These are phyloP conservation scores for Verticillium alfalfae DNA, from an alignment of 2,329 filamentous ascomycete species.

Conservation along the genomic window DNA sequence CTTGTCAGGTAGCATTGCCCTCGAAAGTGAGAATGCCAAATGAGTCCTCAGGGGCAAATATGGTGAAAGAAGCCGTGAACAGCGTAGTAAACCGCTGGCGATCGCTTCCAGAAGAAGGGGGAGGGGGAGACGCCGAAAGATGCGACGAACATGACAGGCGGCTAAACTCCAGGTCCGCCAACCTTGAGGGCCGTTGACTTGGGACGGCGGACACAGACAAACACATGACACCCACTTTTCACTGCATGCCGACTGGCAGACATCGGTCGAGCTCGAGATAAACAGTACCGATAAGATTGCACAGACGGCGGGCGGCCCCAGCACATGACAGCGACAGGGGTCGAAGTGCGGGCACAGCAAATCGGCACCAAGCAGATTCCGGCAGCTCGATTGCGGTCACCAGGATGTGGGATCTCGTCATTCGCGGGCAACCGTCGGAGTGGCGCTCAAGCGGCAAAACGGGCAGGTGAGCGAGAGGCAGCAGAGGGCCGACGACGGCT, in stretches of 20 bases:
- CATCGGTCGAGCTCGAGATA: too few relatives aligned
- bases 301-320: too few relatives aligned
- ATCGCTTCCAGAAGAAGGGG: too few relatives aligned
- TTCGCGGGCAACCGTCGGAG: background rate
- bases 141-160: background rate
- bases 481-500: background rate
- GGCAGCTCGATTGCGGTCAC: background rate
- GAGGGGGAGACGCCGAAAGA: background rate
- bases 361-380: background rate
- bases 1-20: too few relatives aligned
- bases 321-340: background rate
- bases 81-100: too few relatives aligned
- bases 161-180: background rate
- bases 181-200: background rate
- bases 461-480: background rate
- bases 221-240: too few relatives aligned
- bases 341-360: background rate
- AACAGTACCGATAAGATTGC: too few relatives aligned
- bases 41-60: too few relatives aligned
- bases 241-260: too few relatives aligned
- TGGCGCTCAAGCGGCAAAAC: background rate
- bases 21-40: too few relatives aligned
- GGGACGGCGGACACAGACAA: too few relatives aligned
- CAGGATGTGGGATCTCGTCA: background rate
- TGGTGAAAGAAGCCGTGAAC: too few relatives aligned